Evolutionary conservation across 139 green algal species (phyloP), one percentile per base, ranked within the genome.

Genomic region (Chlamydomonas asymmetrica): DNA sequence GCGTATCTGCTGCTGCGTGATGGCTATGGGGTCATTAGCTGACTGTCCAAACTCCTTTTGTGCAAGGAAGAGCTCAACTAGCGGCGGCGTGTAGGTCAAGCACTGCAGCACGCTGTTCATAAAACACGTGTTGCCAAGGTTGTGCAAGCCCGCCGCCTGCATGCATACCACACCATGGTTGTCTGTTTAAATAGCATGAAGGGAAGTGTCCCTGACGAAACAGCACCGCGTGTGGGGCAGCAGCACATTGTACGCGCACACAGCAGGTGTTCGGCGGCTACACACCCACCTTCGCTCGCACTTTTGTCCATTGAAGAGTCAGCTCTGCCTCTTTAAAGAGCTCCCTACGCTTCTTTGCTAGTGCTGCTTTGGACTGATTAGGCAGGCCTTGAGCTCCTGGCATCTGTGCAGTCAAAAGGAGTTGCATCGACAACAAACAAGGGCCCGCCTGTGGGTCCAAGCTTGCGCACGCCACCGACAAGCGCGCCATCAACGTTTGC

Each of bases 41-140:
- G 73, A 35, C 3, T 27, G 23, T 18, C 59, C 66, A 54, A 61
- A 25, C 8, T 34, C 56, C 16, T 25, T 25, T 1, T 73, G 39
- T 20, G 59, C 79, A 9, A 97, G 82, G 72, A 93, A 89, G 35
- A 91, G 86, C 77, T 97, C 83, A 10, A 92, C 93, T 63, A 98
- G 75, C 18, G 93, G 91, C 4, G 93, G 84, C 20, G 93, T 98
- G 86, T 99, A 91, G 29, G 91, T 91, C 3, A 99, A 86, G 71
- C 89, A 97, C 83, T 99, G 94, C 68, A 98, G 84, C 37, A 98
- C 95, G 35, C 83, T 86, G 82, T 99, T 99, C 89, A 99, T 95
- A 86, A 98, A 99, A 83, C 95, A 99, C 0, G 95, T 99, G 89
- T 98, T 99, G 68, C 95, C 95, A 43, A 98, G 86, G 80, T 99